These are phyloP conservation scores for Aphanocladium album DNA, from an alignment of 2,329 filamentous ascomycete species.

Conservation along the genomic window DNA sequence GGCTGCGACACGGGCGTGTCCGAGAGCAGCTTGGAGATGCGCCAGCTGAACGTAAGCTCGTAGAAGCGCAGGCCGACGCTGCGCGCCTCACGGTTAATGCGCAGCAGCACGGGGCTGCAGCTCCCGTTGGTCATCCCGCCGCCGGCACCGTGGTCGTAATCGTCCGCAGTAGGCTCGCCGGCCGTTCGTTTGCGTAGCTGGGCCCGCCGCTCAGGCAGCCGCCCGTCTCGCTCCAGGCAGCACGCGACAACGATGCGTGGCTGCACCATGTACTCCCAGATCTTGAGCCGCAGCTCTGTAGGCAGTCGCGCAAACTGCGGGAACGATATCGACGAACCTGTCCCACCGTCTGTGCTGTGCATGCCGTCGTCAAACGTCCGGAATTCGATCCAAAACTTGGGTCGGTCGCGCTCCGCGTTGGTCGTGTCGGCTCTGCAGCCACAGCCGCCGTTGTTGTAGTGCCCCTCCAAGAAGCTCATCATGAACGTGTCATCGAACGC, in stretches of 20 bases:
- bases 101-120: conserved; percentile 36
- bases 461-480: conserved; percentile 7
- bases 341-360: conserved; percentile 4
- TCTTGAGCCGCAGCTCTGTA: conserved; percentile 42
- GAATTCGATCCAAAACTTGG: conserved; percentile 42
- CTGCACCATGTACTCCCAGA: conserved; percentile 41
- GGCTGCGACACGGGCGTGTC: conserved; percentile 30
- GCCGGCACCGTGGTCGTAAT: conserved; percentile 14
- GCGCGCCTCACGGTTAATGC: conserved; percentile 39
- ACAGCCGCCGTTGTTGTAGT: background rate
- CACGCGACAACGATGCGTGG: conserved; percentile 41
- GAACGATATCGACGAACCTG: conserved; percentile 21
- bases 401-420: conserved; percentile 21
- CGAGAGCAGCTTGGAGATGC: conserved; percentile 36
- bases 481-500: background rate
- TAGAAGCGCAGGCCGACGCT: conserved; percentile 38
- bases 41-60: conserved; percentile 43
- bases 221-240: conserved; percentile 33
- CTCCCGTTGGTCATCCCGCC: conserved; percentile 15
- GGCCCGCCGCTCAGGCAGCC: conserved; percentile 23
- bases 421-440: background rate
- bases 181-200: conserved; percentile 23
- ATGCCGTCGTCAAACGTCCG: conserved; percentile 39
- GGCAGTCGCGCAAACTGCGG: conserved; percentile 37
- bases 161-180: background rate